phyloP scores from a whole-genome alignment of 2,329 filamentous ascomycete genomes.

The Fusarium sp. region DNA sequence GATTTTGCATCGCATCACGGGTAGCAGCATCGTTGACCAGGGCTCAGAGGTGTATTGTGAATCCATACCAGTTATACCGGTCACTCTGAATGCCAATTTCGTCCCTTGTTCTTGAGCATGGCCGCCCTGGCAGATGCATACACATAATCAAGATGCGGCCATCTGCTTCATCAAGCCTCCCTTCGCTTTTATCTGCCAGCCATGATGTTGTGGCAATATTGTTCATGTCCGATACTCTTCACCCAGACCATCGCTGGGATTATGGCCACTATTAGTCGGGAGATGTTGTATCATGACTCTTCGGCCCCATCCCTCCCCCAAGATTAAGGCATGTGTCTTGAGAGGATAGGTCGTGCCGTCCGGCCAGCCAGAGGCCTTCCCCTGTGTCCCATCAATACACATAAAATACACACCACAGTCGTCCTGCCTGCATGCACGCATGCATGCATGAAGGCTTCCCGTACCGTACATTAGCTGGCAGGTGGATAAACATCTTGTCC shows the following conservation, averaged over 20 bases:
- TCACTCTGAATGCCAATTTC: not conserved
- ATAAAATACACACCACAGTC: conserved; percentile 31
- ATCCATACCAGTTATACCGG: conserved; percentile 9
- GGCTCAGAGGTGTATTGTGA: conserved; percentile 23
- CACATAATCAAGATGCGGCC: conserved; percentile 34
- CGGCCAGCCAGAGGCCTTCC: conserved; percentile 19
- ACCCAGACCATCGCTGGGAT: conserved; percentile 11
- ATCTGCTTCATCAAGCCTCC: conserved; percentile 33
- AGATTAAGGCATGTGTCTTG: conserved; percentile 20
- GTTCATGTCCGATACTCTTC: conserved; percentile 4
- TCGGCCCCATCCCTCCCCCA: conserved; percentile 10
- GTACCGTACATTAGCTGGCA: conserved; percentile 49
- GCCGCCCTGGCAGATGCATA: conserved; percentile 20
- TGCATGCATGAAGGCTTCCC: conserved; percentile 44
- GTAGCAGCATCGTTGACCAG: conserved; percentile 32
- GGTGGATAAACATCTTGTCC: conserved; percentile 46
- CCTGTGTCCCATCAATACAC: conserved; percentile 42
- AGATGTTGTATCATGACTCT: conserved; percentile 21
- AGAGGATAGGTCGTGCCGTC: conserved; percentile 32
- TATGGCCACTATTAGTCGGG: conserved; percentile 23
- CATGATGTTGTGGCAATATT: conserved; percentile 1
- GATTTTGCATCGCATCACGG: conserved; percentile 37
- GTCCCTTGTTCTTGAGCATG: conserved; percentile 24
- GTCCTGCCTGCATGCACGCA: conserved; percentile 46
- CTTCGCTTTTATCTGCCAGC: conserved; percentile 10